Evolutionary conservation across 169 alveolate genomes (phyloP), one percentile per base, ranked within the genome.

Genomic region (Plasmodium coatneyi): DNA sequence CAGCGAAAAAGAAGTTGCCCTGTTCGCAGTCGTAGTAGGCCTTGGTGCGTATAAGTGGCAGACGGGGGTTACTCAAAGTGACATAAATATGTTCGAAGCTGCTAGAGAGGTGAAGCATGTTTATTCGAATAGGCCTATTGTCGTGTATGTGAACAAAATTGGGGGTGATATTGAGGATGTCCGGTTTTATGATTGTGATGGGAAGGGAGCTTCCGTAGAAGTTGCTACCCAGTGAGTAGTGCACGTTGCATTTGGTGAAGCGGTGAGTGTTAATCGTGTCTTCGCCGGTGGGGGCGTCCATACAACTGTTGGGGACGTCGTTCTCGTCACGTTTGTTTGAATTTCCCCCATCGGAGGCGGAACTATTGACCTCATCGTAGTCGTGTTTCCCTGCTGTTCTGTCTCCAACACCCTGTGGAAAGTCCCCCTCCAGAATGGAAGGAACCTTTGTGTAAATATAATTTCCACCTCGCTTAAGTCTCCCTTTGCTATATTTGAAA

Each of bases 161-260:
- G 66, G 93, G 93, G 4, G 32, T 32, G 22, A 87, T 87, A 49
- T 87, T 87, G 70, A 87, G 30, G 39, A 87, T 87, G 3, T 87
- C 93, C 30, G 93, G 93, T 87, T 87, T 78, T 25, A 87, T 87
- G 19, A 87, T 78, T 25, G 72, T 39, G 43, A 87, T 78, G 9
- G 93, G 81, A 25, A 39, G 82, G n/a, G 87, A 66, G 49, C 12
- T 1, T 66, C 25, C 9, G 30, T 87, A 87, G 54, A 87, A 87
- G n/a, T 66, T 22, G 41, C 25, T 10, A 32, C 89, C 89, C 30
- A 87, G 52, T 10, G 89, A 79, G 56, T 34, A 79, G 34, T 87
- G 34, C 30, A 87, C 56, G 19, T 54, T 14, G 32, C 93, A 87
- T 60, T 28, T 54, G 12, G 60, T 87, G 71, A 87, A 87, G 22